Evolutionary conservation across 164 flowering plant genomes (phyloP).

Genomic region (Nymphaea thermarum): DNA sequence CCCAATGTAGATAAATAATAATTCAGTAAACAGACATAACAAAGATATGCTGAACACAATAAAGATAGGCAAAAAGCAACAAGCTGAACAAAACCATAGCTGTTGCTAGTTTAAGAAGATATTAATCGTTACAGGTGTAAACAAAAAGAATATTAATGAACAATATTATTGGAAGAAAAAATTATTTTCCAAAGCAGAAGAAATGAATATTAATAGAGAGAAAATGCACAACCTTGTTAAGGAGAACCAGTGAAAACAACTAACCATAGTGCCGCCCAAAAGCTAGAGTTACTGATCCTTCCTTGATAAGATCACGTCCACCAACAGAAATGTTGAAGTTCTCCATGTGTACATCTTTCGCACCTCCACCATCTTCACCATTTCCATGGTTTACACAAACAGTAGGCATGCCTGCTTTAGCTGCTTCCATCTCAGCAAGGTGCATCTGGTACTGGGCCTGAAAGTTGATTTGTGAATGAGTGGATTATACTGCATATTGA

Average conservation of each 20-base stretch:
- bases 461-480: too few species aligned
- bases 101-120: too few species aligned
- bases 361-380: slow-evolving; percentile 38
- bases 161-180: neutral
- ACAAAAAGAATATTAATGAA: too few species aligned
- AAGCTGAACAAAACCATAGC: too few species aligned
- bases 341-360: slow-evolving; percentile 89
- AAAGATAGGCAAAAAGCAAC: too few species aligned
- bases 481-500: too few species aligned
- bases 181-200: neutral
- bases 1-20: too few species aligned
- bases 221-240: too few species aligned
- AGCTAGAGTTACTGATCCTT: slow-evolving; percentile 74
- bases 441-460: slow-evolving; percentile 86
- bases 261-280: slow-evolving; percentile 94
- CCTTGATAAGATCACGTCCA: slow-evolving; percentile 92
- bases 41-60: too few species aligned
- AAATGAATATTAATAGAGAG: too few species aligned
- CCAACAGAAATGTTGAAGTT: slow-evolving; percentile 91
- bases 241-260: slow-evolving; percentile 8
- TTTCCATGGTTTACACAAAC: slow-evolving; percentile 68
- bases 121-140: too few species aligned
- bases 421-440: slow-evolving; percentile 94
- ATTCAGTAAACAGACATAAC: too few species aligned
- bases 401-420: slow-evolving; percentile 91